Percentiles rank a stretch among this genome's conserved stretches.
These are phyloP conservation scores for Exobasidium cylindrosporum DNA, from an alignment of 1,284 basidiomycete genomes.

Conservation along the genomic window DNA sequence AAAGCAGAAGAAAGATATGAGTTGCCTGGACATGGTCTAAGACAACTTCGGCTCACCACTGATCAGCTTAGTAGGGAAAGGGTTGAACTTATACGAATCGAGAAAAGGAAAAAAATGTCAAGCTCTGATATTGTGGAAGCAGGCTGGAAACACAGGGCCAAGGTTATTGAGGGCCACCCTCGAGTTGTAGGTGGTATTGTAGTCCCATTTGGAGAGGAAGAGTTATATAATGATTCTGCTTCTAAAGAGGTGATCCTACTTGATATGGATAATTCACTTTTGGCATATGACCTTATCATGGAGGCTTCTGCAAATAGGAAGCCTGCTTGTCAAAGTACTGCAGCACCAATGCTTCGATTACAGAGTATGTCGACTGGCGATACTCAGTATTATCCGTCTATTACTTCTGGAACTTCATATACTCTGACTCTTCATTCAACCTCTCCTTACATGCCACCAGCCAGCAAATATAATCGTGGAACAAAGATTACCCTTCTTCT, in stretches of 20 bases:
- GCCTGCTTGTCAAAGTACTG: background rate
- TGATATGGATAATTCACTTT: slow-evolving; percentile 3
- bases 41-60: slow-evolving; percentile 74
- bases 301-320: background rate
- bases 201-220: background rate
- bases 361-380: slow-evolving; percentile 37
- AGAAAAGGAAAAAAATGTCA: background rate
- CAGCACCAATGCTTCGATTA: slow-evolving; percentile 40
- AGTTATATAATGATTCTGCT: background rate
- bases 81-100: slow-evolving; percentile 65
- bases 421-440: slow-evolving; percentile 40
- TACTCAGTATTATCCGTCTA: slow-evolving; percentile 36
- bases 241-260: slow-evolving; percentile 2
- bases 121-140: background rate
- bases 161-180: background rate
- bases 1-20: slow-evolving; percentile 19
- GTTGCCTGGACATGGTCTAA: slow-evolving; percentile 13
- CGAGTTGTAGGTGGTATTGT: background rate
- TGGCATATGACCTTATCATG: slow-evolving; percentile 3
- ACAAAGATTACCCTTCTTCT: slow-evolving; percentile 35
- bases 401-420: slow-evolving; percentile 17
- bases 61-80: slow-evolving; percentile 85
- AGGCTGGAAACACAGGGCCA: background rate
- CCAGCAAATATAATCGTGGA: slow-evolving; percentile 19
- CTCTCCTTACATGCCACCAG: slow-evolving; percentile 46